Evolutionary conservation across 2,329 filamentous ascomycete species (phyloP).

Genomic region (Ophiostoma quercus): DNA sequence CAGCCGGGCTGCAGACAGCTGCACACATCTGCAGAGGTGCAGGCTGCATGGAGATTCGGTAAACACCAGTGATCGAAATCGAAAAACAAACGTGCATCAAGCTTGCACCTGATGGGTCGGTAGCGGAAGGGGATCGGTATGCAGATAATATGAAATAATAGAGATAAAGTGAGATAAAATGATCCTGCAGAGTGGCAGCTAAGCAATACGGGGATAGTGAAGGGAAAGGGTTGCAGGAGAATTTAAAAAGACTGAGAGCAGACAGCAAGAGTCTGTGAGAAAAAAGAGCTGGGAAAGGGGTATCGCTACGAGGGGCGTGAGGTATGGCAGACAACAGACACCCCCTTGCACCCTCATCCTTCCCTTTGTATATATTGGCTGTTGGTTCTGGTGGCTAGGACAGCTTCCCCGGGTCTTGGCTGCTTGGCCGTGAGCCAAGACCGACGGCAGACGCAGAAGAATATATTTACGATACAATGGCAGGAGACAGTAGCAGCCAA

Average conservation of each 20-base stretch:
- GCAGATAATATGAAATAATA: not conserved
- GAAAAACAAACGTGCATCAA: constrained; percentile 9
- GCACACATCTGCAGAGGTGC: not conserved
- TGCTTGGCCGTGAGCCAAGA: constrained; percentile 6
- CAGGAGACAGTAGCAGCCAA: not conserved
- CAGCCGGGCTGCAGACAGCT: not conserved
- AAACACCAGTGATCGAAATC: constrained; percentile 3
- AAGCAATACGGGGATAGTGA: not conserved
- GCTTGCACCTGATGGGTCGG: constrained; percentile 3
- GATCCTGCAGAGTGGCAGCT: not conserved
- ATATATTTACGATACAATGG: not conserved
- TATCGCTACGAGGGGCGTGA: not conserved
- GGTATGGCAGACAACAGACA: not conserved
- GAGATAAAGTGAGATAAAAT: not conserved
- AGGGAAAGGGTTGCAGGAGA: not conserved
- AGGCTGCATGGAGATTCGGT: not conserved
- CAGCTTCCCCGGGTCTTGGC: constrained; percentile 10
- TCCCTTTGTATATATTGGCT: constrained; percentile 7
- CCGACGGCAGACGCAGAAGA: not conserved
- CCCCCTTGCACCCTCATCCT: not conserved
- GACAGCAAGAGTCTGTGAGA: no score
- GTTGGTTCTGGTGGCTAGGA: not conserved
- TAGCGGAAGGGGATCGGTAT: not conserved
- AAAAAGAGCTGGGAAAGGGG: not conserved
- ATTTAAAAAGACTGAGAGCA: not conserved